A percentile compares a stretch with the other conserved stretches of the same genome.
phyloP scores from a whole-genome alignment of 2,329 filamentous ascomycete genomes.

The Cladosporium halotolerans region DNA sequence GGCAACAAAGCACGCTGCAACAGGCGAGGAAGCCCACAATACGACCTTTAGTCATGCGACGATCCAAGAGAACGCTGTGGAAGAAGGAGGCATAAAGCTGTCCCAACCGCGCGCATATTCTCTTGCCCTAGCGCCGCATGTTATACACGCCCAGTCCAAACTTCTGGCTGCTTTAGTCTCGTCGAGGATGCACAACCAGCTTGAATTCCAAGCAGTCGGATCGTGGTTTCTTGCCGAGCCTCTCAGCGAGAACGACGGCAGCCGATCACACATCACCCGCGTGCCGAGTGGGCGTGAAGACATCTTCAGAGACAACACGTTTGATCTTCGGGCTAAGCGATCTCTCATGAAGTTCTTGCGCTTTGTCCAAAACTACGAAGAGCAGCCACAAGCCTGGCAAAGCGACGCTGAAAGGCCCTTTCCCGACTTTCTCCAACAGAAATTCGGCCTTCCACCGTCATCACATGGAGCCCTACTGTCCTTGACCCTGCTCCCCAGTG shows the following conservation, averaged over 20 bases:
- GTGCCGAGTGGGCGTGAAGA: conserved; percentile 89
- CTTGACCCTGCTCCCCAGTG: conserved; percentile 66
- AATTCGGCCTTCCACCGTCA: conserved; percentile 52
- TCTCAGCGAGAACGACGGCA: background rate
- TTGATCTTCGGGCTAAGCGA: conserved; percentile 76
- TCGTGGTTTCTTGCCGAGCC: conserved; percentile 74
- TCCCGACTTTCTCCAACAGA: conserved; percentile 50
- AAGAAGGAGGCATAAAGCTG: conserved; percentile 39
- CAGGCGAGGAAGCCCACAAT: background rate
- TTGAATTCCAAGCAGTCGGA: conserved; percentile 89
- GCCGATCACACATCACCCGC: conserved; percentile 35
- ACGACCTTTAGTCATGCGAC: conserved; percentile 27
- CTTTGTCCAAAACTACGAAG: conserved; percentile 69
- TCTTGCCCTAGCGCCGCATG: conserved; percentile 74
- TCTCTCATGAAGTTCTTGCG: conserved; percentile 89
- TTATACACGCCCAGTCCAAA: conserved; percentile 76
- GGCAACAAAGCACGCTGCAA: conserved; percentile 43
- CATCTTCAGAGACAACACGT: conserved; percentile 70
- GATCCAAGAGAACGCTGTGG: conserved; percentile 25
- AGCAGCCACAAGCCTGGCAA: conserved; percentile 55
- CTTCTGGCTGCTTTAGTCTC: conserved; percentile 78
- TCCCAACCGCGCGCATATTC: conserved; percentile 67
- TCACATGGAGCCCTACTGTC: conserved; percentile 62
- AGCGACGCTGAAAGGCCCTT: conserved; percentile 51
- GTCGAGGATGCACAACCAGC: conserved; percentile 77